These are phyloP conservation scores for Kalaharituber pfeilii DNA, from an alignment of 2,329 filamentous ascomycete species.

Conservation along the genomic window DNA sequence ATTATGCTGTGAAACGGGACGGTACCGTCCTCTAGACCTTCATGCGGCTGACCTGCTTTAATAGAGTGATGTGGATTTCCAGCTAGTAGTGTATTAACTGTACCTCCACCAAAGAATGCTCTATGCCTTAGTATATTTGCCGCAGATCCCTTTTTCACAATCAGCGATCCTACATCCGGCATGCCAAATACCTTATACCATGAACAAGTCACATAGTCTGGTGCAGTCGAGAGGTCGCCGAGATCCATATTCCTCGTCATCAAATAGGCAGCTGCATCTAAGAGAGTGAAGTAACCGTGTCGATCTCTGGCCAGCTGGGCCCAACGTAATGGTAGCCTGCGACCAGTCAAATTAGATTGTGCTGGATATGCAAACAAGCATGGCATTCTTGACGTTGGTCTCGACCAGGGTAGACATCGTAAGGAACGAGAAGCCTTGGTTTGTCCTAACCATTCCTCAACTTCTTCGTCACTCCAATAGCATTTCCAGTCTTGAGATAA, in stretches of 20 bases:
- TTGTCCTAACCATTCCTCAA: neutral
- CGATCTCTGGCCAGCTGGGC: slow-evolving; percentile 11
- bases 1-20: slow-evolving; percentile 48
- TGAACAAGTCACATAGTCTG: slow-evolving; percentile 44
- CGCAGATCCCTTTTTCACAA: slow-evolving; percentile 37
- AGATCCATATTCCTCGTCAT: slow-evolving; percentile 43
- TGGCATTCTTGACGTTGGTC: neutral
- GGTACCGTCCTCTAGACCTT: slow-evolving; percentile 49
- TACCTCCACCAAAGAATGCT: slow-evolving; percentile 52
- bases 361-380: slow-evolving; percentile 33
- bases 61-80: slow-evolving; percentile 38
- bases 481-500: slow-evolving; percentile 26
- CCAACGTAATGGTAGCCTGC: slow-evolving; percentile 28
- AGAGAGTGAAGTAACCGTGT: slow-evolving; percentile 33
- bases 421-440: too few relatives aligned
- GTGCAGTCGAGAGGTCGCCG: slow-evolving; percentile 34
- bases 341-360: slow-evolving; percentile 33
- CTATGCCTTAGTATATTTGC: slow-evolving; percentile 38
- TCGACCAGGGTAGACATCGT: too few relatives aligned
- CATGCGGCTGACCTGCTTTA: slow-evolving; percentile 33
- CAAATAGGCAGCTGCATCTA: slow-evolving; percentile 48
- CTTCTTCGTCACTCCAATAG: slow-evolving; percentile 20
- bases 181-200: slow-evolving; percentile 53
- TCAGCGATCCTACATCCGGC: slow-evolving; percentile 44
- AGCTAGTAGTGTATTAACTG: slow-evolving; percentile 42